Evolutionary conservation across 805 yeast species (phyloP).

Genomic region (Metschnikowia lochheadii): DNA sequence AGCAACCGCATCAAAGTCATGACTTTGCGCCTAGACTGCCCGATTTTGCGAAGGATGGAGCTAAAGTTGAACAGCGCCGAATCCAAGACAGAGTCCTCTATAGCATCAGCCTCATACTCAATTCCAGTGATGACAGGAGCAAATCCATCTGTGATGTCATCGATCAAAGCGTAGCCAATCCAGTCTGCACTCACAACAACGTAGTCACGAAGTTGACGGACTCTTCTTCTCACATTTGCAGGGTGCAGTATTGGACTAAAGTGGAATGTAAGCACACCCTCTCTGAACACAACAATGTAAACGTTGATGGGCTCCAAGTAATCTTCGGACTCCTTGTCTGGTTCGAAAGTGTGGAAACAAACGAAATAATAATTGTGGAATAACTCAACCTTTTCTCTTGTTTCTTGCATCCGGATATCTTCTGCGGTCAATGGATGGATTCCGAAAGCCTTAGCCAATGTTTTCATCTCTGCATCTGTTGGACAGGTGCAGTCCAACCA

Average conservation of each 20-base stretch:
- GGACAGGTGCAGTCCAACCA: constrained; percentile 96
- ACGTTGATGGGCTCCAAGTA: constrained; percentile 73
- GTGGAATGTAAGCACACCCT: constrained; percentile 58
- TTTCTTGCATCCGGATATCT: constrained; percentile 93
- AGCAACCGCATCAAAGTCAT: constrained; percentile 89
- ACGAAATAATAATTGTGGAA: constrained; percentile 89
- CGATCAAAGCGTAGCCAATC: constrained; percentile 77
- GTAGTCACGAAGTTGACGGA: constrained; percentile 71
- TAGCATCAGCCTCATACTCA: constrained; percentile 78
- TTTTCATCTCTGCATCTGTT: constrained; percentile 91
- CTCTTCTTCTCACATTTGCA: constrained; percentile 75
- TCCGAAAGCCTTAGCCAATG: constrained; percentile 88
- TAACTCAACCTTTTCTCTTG: constrained; percentile 94
- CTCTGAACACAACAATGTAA: constrained; percentile 59
- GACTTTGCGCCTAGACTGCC: constrained; percentile 84
- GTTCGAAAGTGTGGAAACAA: constrained; percentile 94
- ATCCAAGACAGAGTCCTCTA: constrained; percentile 81
- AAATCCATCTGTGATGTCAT: constrained; percentile 81
- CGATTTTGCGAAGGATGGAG: constrained; percentile 74
- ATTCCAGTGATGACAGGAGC: constrained; percentile 76
- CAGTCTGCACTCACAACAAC: constrained; percentile 77
- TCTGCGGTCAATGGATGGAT: constrained; percentile 97
- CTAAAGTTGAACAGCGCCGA: constrained; percentile 73
- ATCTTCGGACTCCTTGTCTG: constrained; percentile 75
- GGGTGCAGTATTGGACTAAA: constrained; percentile 56